Conservation (phyloP, 1,284 basidiomycete species). For the Pseudozyma hubeiensis region DNA sequence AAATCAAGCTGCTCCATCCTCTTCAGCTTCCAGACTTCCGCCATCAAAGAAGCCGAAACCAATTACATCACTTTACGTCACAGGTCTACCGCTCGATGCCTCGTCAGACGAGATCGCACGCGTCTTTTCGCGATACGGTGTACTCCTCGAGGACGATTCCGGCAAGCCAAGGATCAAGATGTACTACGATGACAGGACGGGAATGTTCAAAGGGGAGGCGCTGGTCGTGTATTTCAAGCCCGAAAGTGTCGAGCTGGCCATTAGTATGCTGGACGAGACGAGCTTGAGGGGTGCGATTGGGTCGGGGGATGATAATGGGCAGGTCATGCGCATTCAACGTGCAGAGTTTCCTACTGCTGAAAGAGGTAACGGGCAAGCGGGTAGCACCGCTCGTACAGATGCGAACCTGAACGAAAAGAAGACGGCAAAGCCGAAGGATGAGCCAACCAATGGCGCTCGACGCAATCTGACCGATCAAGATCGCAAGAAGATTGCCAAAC, state of each 20-base stretch:
- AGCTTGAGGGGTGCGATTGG: conserved; percentile 86
- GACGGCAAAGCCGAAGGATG: neutral
- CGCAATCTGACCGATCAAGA: conserved; percentile 48
- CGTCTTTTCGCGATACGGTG: conserved; percentile 88
- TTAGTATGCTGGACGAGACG: conserved; percentile 89
- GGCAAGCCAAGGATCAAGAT: conserved; percentile 91
- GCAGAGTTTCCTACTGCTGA: conserved; percentile 78
- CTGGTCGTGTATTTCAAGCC: conserved; percentile 97
- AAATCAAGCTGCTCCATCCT: neutral
- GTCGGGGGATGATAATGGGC: conserved; percentile 69
- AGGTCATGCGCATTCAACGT: conserved; percentile 81
- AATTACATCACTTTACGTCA: conserved; percentile 87
- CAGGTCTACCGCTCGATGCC: conserved; percentile 82
- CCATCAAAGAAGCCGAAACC: conserved; percentile 42
- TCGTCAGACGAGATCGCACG: conserved; percentile 80
- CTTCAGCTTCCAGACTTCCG: conserved; percentile 9
- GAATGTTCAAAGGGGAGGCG: conserved; percentile 93
- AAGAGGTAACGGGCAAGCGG: neutral
- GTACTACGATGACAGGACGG: conserved; percentile 80
- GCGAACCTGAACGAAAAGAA: neutral
- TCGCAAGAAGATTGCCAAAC: conserved; percentile 47
- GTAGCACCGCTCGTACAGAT: neutral
- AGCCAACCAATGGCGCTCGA: neutral
- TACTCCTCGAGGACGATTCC: conserved; percentile 89
- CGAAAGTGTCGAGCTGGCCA: conserved; percentile 87